These are phyloP conservation scores for Fusarium sp. DNA, from an alignment of 2,329 filamentous ascomycete species.

Conservation along the genomic window DNA sequence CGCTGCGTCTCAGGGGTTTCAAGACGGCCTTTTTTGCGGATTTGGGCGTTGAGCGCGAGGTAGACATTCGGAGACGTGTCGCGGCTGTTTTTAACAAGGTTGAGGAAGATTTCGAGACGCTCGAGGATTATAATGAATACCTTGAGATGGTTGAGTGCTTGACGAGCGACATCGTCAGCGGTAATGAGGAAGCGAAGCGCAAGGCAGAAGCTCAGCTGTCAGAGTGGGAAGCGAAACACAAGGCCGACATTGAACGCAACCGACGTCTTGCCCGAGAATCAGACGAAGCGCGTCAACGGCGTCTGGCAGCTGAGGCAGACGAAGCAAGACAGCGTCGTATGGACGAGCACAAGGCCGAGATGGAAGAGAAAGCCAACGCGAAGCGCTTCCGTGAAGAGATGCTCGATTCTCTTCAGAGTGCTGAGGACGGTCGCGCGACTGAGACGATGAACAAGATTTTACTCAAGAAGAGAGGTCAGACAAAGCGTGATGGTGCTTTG, in stretches of 20 bases:
- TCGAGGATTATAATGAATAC: slow-evolving; percentile 91
- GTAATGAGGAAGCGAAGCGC: slow-evolving; percentile 71
- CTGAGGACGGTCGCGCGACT: slow-evolving; percentile 69
- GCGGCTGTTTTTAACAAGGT: slow-evolving; percentile 85
- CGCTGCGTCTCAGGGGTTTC: slow-evolving; percentile 86
- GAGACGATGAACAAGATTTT: slow-evolving; percentile 70
- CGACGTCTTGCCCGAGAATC: slow-evolving; percentile 65
- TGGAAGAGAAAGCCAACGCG: slow-evolving; percentile 74
- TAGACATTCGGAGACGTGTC: slow-evolving; percentile 88
- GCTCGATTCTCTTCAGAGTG: slow-evolving; percentile 75
- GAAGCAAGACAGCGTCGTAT: slow-evolving; percentile 69
- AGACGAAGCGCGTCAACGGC: slow-evolving; percentile 63
- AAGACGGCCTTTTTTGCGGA: slow-evolving; percentile 91
- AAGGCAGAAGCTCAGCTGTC: slow-evolving; percentile 59
- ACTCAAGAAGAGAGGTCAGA: slow-evolving; percentile 79
- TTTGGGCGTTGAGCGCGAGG: slow-evolving; percentile 88
- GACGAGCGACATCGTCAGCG: slow-evolving; percentile 86
- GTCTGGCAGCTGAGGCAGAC: slow-evolving; percentile 75
- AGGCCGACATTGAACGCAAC: slow-evolving; percentile 74
- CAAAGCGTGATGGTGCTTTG: slow-evolving; percentile 50
- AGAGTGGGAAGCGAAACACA: slow-evolving; percentile 80
- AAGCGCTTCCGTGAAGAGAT: slow-evolving; percentile 75
- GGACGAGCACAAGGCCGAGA: slow-evolving; percentile 74
- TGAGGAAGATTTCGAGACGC: slow-evolving; percentile 90
- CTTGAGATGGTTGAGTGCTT: slow-evolving; percentile 92